phyloP scores from a whole-genome alignment of 2,329 filamentous ascomycete genomes.

The Penicillium psychrosexuale region DNA sequence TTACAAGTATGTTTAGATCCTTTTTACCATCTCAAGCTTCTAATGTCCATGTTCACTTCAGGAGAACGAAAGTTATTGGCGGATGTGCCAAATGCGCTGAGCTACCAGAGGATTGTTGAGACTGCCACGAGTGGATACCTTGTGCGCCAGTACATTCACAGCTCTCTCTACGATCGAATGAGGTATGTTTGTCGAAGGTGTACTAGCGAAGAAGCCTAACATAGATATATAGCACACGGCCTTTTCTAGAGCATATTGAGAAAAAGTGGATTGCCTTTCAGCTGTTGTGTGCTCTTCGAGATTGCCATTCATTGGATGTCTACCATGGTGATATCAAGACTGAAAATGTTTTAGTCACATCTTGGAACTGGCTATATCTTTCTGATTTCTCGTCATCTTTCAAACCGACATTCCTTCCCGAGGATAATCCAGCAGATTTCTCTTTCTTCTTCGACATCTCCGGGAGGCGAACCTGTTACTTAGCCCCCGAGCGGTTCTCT shows the following conservation, averaged over 20 bases:
- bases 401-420: slow-evolving; percentile 88
- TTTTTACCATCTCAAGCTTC: background rate
- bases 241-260: slow-evolving; percentile 94
- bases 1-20: slow-evolving; percentile 60
- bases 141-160: slow-evolving; percentile 92
- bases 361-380: slow-evolving; percentile 98
- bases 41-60: slow-evolving; percentile 33
- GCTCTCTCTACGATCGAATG: slow-evolving; percentile 93
- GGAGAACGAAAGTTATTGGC: slow-evolving; percentile 75
- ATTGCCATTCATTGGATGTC: slow-evolving; percentile 83
- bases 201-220: slow-evolving; percentile 24
- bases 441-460: slow-evolving; percentile 97
- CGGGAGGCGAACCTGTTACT: slow-evolving; percentile 84
- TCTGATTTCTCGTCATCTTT: slow-evolving; percentile 96
- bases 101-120: slow-evolving; percentile 87
- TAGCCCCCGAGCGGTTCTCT: slow-evolving; percentile 90
- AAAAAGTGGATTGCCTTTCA: slow-evolving; percentile 99
- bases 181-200: slow-evolving; percentile 40
- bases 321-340: slow-evolving; percentile 99
- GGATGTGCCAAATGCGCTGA: slow-evolving; percentile 84
- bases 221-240: slow-evolving; percentile 67
- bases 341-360: slow-evolving; percentile 93
- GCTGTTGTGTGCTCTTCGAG: slow-evolving; percentile 83
- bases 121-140: slow-evolving; percentile 89
- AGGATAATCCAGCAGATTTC: slow-evolving; percentile 95